phyloP scores from a whole-genome alignment of 2,329 filamentous ascomycete genomes.

The Cytospora chrysosperma region DNA sequence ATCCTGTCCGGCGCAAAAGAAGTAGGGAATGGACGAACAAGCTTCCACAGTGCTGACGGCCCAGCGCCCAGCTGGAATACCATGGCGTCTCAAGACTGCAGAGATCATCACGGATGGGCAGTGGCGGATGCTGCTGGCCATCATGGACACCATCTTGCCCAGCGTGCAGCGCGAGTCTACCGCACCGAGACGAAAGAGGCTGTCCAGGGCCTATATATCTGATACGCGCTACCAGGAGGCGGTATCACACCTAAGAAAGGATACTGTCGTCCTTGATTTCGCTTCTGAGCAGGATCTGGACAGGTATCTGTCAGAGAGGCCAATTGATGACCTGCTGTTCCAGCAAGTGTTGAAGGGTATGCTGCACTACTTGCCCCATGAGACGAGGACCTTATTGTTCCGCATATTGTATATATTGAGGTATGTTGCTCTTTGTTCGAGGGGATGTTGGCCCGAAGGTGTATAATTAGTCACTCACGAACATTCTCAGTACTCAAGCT shows the following conservation, averaged over 20 bases:
- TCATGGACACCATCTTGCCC: constrained; percentile 29
- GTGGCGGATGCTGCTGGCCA: constrained; percentile 29
- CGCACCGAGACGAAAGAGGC: constrained; percentile 8
- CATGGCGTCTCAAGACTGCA: constrained; percentile 26
- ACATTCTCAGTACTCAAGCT: constrained; percentile 9
- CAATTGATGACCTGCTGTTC: constrained; percentile 26
- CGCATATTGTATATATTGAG: constrained; percentile 25
- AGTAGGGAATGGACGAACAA: constrained; percentile 4
- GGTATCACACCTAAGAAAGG: constrained; percentile 6
- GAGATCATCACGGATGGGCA: constrained; percentile 23
- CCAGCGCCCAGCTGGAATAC: constrained; percentile 28
- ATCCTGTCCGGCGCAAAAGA: neutral
- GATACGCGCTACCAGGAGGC: constrained; percentile 22
- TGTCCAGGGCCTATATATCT: constrained; percentile 23
- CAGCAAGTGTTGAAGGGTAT: constrained; percentile 26
- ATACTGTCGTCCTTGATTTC: constrained; percentile 13
- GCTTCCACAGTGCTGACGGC: neutral
- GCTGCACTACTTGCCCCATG: constrained; percentile 25
- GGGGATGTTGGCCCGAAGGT: no score
- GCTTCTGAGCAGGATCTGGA: constrained; percentile 23
- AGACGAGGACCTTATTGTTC: constrained; percentile 19
- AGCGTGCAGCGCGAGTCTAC: constrained; percentile 25
- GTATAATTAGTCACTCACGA: neutral
- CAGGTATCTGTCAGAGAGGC: constrained; percentile 29
- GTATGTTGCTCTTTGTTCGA: neutral